Conservation (phyloP, 2,329 filamentous ascomycete genomes). For the Fusarium bactridioides region DNA sequence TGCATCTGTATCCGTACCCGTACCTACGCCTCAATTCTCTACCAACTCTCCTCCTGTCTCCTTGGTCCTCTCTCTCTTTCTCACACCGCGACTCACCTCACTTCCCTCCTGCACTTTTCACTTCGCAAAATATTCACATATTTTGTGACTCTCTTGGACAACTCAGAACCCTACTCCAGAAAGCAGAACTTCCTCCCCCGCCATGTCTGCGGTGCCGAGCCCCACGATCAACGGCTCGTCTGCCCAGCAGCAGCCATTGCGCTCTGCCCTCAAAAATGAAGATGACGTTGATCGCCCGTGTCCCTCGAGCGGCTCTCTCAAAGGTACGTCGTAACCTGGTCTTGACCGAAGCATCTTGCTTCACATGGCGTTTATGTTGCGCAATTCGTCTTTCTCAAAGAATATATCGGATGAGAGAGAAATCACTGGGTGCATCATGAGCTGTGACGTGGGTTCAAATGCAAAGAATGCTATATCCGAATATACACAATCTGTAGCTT, state of each 20-base stretch:
- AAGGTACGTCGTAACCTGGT: slow-evolving; percentile 51
- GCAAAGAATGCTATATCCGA: not conserved
- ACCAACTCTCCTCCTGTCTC: slow-evolving; percentile 7
- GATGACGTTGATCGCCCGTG: slow-evolving; percentile 50
- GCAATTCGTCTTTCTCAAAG: not conserved
- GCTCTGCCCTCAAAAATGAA: slow-evolving; percentile 55
- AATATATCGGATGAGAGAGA: slow-evolving; percentile 6
- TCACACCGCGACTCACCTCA: slow-evolving; percentile 14
- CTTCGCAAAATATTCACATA: not conserved
- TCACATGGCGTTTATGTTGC: not conserved
- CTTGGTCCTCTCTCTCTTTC: not conserved
- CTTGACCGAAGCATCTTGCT: not conserved
- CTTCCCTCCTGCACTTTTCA: not conserved
- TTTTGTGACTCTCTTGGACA: not conserved
- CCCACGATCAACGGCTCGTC: slow-evolving; percentile 33
- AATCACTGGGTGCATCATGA: not conserved
- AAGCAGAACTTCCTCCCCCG: slow-evolving; percentile 7
- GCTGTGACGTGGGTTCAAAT: not conserved
- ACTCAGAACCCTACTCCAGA: not conserved
- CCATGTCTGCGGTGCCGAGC: slow-evolving; percentile 41
- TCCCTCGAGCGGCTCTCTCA: slow-evolving; percentile 49
- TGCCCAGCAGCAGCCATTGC: slow-evolving; percentile 43
- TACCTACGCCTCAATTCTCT: slow-evolving; percentile 30
- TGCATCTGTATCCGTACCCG: slow-evolving; percentile 28
- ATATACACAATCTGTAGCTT: not conserved